A percentile compares a stretch with the other conserved stretches of the same genome.
Evolutionary conservation across 768 basidiomycete genomes (phyloP).

Genomic region (Fibroporia radiculosa): DNA sequence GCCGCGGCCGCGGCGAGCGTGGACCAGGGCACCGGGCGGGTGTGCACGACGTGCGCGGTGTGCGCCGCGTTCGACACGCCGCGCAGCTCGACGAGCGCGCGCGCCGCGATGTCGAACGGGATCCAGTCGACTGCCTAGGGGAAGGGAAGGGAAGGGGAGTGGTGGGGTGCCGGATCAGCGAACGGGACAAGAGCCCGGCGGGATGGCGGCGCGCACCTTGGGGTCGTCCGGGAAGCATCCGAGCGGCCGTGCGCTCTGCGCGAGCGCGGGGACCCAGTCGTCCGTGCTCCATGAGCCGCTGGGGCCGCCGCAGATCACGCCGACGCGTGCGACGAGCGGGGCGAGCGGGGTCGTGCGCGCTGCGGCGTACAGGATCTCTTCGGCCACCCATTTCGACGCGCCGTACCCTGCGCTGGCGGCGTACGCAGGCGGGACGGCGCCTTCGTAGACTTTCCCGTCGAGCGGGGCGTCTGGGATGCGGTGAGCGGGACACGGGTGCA

Average conservation of each 20-base stretch:
- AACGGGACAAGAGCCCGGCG: no score
- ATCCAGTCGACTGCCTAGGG: constrained; percentile 37
- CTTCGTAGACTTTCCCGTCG: constrained; percentile 11
- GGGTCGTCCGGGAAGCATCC: constrained; percentile 3
- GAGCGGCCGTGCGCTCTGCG: constrained; percentile 14
- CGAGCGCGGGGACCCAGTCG: constrained; percentile 38
- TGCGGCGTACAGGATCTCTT: constrained; percentile 28
- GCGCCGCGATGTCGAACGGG: constrained; percentile 31
- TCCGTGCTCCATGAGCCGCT: constrained; percentile 35
- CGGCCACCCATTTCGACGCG: constrained; percentile 32
- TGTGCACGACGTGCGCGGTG: constrained; percentile 32
- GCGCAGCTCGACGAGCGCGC: constrained; percentile 24
- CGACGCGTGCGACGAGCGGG: constrained; percentile 32
- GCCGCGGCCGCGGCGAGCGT: constrained; percentile 7
- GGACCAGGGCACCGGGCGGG: constrained; percentile 27
- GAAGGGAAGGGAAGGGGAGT: no score
- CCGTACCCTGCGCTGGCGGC: constrained; percentile 24
- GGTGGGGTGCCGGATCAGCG: no score
- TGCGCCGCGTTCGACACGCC: constrained; percentile 9
- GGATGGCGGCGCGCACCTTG: no score
- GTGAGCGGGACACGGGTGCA: no score
- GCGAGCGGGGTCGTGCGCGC: constrained; percentile 21
- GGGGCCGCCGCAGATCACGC: constrained; percentile 32
- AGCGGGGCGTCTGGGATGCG: neutral
- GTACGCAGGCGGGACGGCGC: constrained; percentile 9